Evolutionary conservation across 176 grass and related monocot species (phyloP).

Genomic region (Zea mays): DNA sequence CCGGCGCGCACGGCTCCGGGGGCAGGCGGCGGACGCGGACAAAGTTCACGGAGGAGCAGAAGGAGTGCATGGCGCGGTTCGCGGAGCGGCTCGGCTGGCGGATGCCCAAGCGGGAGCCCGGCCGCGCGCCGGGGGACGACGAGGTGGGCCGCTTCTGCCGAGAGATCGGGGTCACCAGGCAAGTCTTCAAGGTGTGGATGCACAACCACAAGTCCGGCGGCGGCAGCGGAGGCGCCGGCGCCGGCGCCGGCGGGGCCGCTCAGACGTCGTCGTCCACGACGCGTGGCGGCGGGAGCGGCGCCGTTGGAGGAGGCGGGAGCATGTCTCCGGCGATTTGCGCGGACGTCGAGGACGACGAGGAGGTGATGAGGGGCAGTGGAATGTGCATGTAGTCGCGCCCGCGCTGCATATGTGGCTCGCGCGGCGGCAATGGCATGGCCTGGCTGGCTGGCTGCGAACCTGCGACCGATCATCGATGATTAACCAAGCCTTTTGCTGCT

Average conservation of each 20-base stretch:
- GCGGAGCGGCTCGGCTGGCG: constrained; percentile 81
- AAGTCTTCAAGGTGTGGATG: constrained; percentile 97
- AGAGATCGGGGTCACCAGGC: constrained; percentile 75
- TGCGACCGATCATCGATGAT: constrained; percentile 9
- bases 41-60: constrained; percentile 86
- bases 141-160: constrained; percentile 79
- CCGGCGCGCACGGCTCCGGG: neutral
- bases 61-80: constrained; percentile 65
- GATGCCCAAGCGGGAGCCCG: constrained; percentile 79
- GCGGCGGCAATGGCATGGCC: neutral
- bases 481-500: constrained; percentile 27
- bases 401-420: neutral
- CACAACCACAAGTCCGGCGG: constrained; percentile 83
- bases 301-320: constrained; percentile 4
- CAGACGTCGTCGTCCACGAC: constrained; percentile 62
- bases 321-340: constrained; percentile 39
- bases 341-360: constrained; percentile 53
- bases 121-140: constrained; percentile 55
- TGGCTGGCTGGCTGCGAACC: neutral
- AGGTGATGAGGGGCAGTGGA: constrained; percentile 56
- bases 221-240: constrained; percentile 20
- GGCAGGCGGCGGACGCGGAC: constrained; percentile 65
- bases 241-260: neutral
- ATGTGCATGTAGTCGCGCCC: constrained; percentile 50
- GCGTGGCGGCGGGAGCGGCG: constrained; percentile 30